Evolutionary conservation across 805 yeast species (phyloP).

Genomic region (Cyberlindnera nakhonratchasimensis): DNA sequence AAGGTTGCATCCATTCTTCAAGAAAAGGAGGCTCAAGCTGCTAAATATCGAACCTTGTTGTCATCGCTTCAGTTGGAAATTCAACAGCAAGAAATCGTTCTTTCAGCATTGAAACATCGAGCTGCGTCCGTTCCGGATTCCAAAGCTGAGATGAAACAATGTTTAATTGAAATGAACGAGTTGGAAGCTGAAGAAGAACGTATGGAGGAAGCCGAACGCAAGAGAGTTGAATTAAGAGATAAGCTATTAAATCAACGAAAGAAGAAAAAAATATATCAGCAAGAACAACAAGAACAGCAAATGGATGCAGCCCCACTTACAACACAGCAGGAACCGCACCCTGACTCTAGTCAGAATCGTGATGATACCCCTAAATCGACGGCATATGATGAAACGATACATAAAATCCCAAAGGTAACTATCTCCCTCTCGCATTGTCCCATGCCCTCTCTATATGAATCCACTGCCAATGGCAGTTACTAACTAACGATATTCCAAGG

Average conservation of each 20-base stretch:
- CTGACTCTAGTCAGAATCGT: background rate
- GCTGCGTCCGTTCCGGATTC: background rate
- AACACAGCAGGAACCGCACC: background rate
- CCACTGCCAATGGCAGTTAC: slow-evolving; percentile 10
- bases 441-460: background rate
- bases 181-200: slow-evolving; percentile 16
- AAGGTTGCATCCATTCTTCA: background rate
- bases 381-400: slow-evolving; percentile 22
- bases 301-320: background rate
- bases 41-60: background rate
- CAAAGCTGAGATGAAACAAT: slow-evolving; percentile 5
- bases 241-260: slow-evolving; percentile 10
- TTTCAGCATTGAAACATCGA: background rate
- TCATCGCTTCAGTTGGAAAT: slow-evolving; percentile 1
- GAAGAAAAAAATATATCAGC: slow-evolving; percentile 4
- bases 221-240: slow-evolving; percentile 10
- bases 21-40: background rate
- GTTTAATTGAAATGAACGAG: slow-evolving; percentile 14
- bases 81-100: background rate
- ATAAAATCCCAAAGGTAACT: slow-evolving; percentile 28
- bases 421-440: background rate
- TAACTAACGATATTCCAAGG: slow-evolving; percentile 19
- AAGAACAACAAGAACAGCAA: background rate
- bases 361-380: background rate
- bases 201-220: slow-evolving; percentile 6